Evolutionary conservation across 2,329 filamentous ascomycete genomes (phyloP), one percentile per base, ranked within the genome.

Genomic region (Paraphaeosphaeria minitans): DNA sequence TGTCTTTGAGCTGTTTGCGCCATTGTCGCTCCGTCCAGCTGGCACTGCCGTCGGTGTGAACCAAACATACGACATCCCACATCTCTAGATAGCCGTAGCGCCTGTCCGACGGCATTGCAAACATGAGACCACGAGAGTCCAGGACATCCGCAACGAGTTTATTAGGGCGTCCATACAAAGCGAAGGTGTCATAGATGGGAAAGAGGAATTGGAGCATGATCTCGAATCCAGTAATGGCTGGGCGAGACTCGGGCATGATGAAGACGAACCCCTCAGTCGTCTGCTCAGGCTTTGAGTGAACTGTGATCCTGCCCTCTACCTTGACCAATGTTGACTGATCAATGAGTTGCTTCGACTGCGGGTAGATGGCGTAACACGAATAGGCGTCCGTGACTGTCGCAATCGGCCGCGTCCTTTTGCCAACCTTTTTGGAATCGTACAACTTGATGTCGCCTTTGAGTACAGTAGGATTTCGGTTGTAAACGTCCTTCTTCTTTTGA

Each of bases 291-390:
- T 88, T 85, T 0, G 89, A 89, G 77, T 97, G 93, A 41, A 97
- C 91, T 0, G 90, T 93, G 60, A 99, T 92, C 62, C 87, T 87
- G 10, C 93, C 95, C 78, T 99, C 95, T 29, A 99, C 85, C 77
- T 99, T 99, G 63, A 98, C 85, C 59, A 99, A 80, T 0, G 94
- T 97, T 1, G 95, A 98, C 59, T 94, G 91, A 66, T 99, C 93
- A 58, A 99, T 96, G 41, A 99, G 81, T 0, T 92, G 90, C 77
- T 96, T 97, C 16, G 93, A 90, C 75, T 98, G 93, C 0, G 95
- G 95, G 73, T 99, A 99, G 56, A 99, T 91, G 52, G 94, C 93
- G 74, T 97, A 98, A 16, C 93, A 93, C 1, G 93, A 91, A 78
- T 92, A 98, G 1, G 92, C 92, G 62, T 97, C 89, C 19, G 87